Base-by-base conservation (phyloP, 2,329 filamentous ascomycete species). In the Beauveria brongniartii region DNA sequence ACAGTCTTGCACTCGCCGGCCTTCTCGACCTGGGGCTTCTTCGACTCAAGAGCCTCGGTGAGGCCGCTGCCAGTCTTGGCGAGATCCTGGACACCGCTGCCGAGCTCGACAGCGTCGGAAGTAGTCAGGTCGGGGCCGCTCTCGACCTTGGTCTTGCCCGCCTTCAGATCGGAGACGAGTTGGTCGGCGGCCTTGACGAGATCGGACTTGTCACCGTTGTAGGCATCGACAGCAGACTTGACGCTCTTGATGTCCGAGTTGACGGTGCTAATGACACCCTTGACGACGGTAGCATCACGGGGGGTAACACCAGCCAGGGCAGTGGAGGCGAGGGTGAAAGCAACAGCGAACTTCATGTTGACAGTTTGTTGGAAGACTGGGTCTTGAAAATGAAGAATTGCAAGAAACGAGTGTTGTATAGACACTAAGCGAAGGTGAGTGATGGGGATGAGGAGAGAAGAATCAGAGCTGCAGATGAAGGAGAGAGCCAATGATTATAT, bases 41-140 rank as follows among this genome's bases (percentile, higher is more conserved):
- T 68, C 61, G 56, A 37, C 9, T 59, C 24, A 3, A 63, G 57
- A 22, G 51, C 22, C 18, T 60, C 79, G 70, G 82, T 76, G 70
- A 85, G 70, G 55, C 30, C 56, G 30, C 18, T 41, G 20, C 56
- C 56, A 12, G 41, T 16, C 30, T 43, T 43, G 52, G 51, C 41
- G 46, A 63, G 52, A 16, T n/a, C 24, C 12, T 24, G 3, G 28
- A 63, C 61, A 14, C 37, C 37, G 61, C 24, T 22, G 40, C n/a
- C 44, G 5, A 61, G 58, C 9, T 43, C 28, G 30, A 59, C 28
- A 30, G 56, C 53, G 34, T 57, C 61, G 20, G 18, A 18, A 18
- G 20, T 20, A 47, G 22, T 43, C 52, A 63, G 57, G 5, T 61
- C 40, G 16, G 37, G 44, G 40, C 56, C 46, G 30, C 4, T 40